phyloP scores from a whole-genome alignment of 1,139 yeast species.

The Debaryomycetaceae sp. region DNA sequence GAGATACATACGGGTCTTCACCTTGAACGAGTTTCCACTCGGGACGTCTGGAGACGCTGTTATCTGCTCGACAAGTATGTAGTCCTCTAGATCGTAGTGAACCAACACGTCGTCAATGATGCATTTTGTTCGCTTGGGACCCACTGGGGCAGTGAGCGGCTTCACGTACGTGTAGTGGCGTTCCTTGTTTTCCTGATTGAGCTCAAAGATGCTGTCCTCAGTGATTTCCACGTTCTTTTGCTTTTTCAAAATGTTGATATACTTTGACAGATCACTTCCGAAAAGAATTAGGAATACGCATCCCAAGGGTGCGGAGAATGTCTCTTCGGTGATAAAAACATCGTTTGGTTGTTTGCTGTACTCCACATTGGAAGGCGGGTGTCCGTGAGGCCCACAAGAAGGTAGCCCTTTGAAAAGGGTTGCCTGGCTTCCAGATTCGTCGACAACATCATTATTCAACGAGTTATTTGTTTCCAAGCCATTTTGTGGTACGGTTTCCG shows the following conservation, averaged over 20 bases:
- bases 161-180: constrained; percentile 73
- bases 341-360: constrained; percentile 59
- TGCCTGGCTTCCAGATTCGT: background rate
- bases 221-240: constrained; percentile 73
- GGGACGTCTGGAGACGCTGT: constrained; percentile 95
- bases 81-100: constrained; percentile 55
- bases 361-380: constrained; percentile 32
- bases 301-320: constrained; percentile 75
- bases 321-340: constrained; percentile 58
- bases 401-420: constrained; percentile 33
- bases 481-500: background rate
- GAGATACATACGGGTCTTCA: constrained; percentile 62
- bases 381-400: constrained; percentile 35
- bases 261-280: constrained; percentile 67
- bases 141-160: constrained; percentile 80
- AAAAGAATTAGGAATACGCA: constrained; percentile 66
- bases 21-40: constrained; percentile 77
- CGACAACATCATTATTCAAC: background rate
- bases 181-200: constrained; percentile 24
- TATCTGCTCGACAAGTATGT: constrained; percentile 57
- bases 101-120: constrained; percentile 68
- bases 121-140: constrained; percentile 94
- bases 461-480: background rate
- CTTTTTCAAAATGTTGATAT: constrained; percentile 51
- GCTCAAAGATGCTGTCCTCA: constrained; percentile 45